Conservation (phyloP, 208 protist genomes). For the Leishmania major region DNA sequence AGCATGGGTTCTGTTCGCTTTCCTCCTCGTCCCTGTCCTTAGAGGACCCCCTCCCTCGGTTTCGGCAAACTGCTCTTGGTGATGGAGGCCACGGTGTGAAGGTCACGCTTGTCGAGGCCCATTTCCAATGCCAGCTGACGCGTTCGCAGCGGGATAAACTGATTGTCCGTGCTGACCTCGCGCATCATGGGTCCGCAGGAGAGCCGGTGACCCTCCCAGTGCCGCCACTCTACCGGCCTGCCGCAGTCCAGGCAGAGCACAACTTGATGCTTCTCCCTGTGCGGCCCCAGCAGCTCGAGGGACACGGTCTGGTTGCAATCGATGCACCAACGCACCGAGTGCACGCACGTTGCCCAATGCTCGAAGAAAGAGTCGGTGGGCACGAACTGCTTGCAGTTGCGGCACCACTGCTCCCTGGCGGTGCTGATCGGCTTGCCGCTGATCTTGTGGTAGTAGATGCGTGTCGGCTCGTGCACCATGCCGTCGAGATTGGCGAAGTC, state of each 20-base stretch:
- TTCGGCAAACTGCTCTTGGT: slow-evolving; percentile 60
- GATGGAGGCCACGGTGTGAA: slow-evolving; percentile 83
- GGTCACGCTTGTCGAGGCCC: slow-evolving; percentile 86
- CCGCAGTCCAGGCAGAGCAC: slow-evolving; percentile 91
- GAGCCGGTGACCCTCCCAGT: slow-evolving; percentile 89
- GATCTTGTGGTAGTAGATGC: slow-evolving; percentile 88
- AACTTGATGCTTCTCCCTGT: slow-evolving; percentile 90
- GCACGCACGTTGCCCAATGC: slow-evolving; percentile 81
- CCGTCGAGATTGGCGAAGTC: slow-evolving; percentile 81
- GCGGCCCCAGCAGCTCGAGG: slow-evolving; percentile 77
- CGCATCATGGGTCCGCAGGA: slow-evolving; percentile 88
- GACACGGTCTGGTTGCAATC: slow-evolving; percentile 84
- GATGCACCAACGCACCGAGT: slow-evolving; percentile 82
- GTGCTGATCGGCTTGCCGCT: slow-evolving; percentile 41
- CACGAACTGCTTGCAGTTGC: slow-evolving; percentile 90
- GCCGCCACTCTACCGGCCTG: slow-evolving; percentile 84
- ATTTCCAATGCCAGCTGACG: slow-evolving; percentile 85
- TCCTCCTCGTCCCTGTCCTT: not conserved
- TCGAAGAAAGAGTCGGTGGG: slow-evolving; percentile 60
- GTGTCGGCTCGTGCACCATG: slow-evolving; percentile 90
- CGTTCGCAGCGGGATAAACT: slow-evolving; percentile 86
- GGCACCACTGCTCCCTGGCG: slow-evolving; percentile 83
- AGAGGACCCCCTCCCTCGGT: slow-evolving; percentile 24
- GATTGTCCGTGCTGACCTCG: slow-evolving; percentile 87
- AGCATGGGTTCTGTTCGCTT: not conserved